Evolutionary conservation across 2,329 filamentous ascomycete genomes (phyloP).

Genomic region (Xylogone sp.): DNA sequence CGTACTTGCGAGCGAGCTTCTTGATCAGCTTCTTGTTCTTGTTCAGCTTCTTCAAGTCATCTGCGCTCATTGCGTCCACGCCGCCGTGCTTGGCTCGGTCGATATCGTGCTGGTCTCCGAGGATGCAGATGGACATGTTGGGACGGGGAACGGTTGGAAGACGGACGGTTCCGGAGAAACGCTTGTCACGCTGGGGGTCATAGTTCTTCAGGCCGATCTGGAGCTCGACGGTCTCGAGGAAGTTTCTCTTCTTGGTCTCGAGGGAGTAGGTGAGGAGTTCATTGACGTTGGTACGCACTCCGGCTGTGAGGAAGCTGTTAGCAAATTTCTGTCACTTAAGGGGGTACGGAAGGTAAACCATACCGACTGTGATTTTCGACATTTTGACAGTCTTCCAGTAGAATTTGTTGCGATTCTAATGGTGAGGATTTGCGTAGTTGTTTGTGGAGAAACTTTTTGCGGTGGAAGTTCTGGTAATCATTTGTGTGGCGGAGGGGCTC

Average conservation of each 20-base stretch:
- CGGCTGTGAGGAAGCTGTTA: constrained; percentile 57
- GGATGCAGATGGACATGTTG: constrained; percentile 84
- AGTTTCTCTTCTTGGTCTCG: constrained; percentile 97
- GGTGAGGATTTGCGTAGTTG: constrained; percentile 55
- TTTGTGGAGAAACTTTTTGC: not conserved
- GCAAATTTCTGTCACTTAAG: constrained; percentile 9
- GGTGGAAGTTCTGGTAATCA: not conserved
- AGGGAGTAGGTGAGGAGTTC: constrained; percentile 93
- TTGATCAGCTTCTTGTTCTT: constrained; percentile 99
- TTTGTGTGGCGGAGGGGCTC: not conserved
- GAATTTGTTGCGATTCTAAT: constrained; percentile 63
- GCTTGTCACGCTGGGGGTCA: constrained; percentile 99
- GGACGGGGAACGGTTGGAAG: constrained; percentile 88
- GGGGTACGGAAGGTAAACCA: constrained; percentile 18
- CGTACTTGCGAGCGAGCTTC: constrained; percentile 99
- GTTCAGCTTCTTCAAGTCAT: constrained; percentile 99
- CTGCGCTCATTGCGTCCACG: constrained; percentile 95
- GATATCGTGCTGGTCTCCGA: constrained; percentile 96
- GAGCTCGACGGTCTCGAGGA: constrained; percentile 89
- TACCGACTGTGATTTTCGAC: constrained; percentile 82
- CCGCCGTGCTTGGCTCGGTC: constrained; percentile 99
- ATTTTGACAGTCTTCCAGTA: constrained; percentile 87
- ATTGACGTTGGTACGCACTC: constrained; percentile 92
- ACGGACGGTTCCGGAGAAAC: constrained; percentile 99
- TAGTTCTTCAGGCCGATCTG: constrained; percentile 98